Base-by-base conservation (phyloP, 306 rosid species). In the Fragaria vesca region DNA sequence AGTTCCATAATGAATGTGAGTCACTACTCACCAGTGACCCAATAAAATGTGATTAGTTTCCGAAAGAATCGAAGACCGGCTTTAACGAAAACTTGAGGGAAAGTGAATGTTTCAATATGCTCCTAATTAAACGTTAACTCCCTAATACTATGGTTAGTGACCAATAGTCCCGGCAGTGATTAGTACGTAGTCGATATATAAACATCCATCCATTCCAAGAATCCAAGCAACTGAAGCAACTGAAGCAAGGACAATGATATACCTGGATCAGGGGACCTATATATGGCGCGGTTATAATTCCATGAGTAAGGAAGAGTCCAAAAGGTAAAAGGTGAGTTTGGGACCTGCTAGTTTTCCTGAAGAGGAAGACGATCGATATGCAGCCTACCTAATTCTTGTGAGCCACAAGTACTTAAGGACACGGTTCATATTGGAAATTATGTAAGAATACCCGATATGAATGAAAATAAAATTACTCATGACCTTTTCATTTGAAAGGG, bases 261-360 rank as follows among this genome's bases (percentile, higher is more conserved):
- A 13, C 13, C 11, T 18, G 26, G 51, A 17, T 38, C 18, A 15
- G 0, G 18, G 62, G 63, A 9, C 46, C 30, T 1, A 18, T 30
- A 61, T 2, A 20, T 32, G 75, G 46, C 62, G 63, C 47, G 30
- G 75, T 71, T 72, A 32, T 72, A 20, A 18, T 32, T 72, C 55
- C 69, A 74, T 8, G 55, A 24, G 18, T 16, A 17, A 43, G n/a
- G 42, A 60, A 74, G 8, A 74, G 43, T 74, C 78, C 70, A 32
- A 62, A 74, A 42, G 45, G 69, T 4, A 42, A 43, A 43, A 26
- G 21, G 52, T 26, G 40, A 60, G 54, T 21, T 18, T 40, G 69
- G 78, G 18, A 60, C 69, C 16, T 43, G 70, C 1, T 45, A 28
- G 40, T 61, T 60, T 61, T 16, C 57, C 32, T 20, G 11, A 54